Conservation (phyloP, 441 rosid genomes). For the Pelargonium fulgidum region DNA sequence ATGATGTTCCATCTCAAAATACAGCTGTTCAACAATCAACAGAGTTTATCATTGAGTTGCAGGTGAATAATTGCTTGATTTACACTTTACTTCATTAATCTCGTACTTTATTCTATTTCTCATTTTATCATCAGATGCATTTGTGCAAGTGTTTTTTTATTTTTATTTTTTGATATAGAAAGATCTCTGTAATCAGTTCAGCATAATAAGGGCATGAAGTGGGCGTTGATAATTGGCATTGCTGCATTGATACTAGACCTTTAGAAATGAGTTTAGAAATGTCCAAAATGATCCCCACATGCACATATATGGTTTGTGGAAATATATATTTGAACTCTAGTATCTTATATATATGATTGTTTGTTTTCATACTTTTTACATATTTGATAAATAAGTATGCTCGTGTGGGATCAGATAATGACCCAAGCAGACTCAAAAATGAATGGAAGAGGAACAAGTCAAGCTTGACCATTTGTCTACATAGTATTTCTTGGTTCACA, state of each 20-base stretch:
- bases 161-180: background rate
- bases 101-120: background rate
- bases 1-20: slow-evolving; percentile 35
- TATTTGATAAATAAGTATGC: too few relatives aligned
- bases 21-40: slow-evolving; percentile 40
- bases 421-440: background rate
- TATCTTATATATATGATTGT: background rate
- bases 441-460: background rate
- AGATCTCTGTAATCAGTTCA: background rate
- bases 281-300: background rate
- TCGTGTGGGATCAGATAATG: background rate
- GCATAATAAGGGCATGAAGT: background rate
- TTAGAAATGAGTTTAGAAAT: too few relatives aligned
- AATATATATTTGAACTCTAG: background rate
- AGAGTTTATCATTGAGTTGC: slow-evolving; percentile 71
- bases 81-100: background rate
- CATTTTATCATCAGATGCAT: background rate
- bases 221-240: background rate
- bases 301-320: background rate
- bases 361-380: background rate
- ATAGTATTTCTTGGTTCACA: too few relatives aligned
- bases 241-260: too few relatives aligned
- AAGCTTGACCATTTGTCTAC: background rate
- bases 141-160: background rate
- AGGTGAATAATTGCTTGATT: slow-evolving; percentile 41